Evolutionary conservation across 306 rosid species (phyloP), one percentile per base, ranked within the genome.

Genomic region (Pterocarpus macrocarpus): DNA sequence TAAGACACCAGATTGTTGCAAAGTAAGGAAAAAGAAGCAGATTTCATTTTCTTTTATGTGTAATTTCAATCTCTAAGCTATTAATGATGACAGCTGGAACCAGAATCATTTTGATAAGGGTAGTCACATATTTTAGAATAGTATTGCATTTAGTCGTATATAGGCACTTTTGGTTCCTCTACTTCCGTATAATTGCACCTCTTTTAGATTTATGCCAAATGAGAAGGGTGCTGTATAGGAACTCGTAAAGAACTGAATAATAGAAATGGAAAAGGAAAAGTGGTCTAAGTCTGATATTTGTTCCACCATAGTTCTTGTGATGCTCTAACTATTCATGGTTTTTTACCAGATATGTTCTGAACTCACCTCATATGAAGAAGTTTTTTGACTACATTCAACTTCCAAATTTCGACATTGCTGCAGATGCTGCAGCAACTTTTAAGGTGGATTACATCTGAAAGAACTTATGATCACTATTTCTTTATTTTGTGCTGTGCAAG

Each of bases 391-490:
- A 85, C 81, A 95, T 95, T 68, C 99, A 95, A 78, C 93, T 95
- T 61, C 99, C 99, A 59, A 93, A 93, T 86, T 95, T 95, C 13
- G 98, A 95, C 90, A 92, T 95, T 82, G 97, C 99, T 65, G 98
- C 99, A 32, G 99, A 95, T 88, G 98, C 98, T 87, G 99, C 98
- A 28, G 97, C 99, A 33, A 95, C 99, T 47, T 95, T 93, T 84
- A 95, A 95, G 98, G 99, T 91, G 57, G 79, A 59, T 69, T 85
- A 74, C 3, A 15, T 80, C 59, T 43, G 8, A 73, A 83, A 66
- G 49, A 49, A 53, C 17, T 44, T 62, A 28, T 80, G 79, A 13
- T 71, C 16, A 34, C 17, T 15, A 16, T 64, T 69, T 80, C 43
- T 44, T 11, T 70, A 32, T 45, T 64, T 83, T 41, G 41, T 76